Percentiles rank a stretch among this genome's conserved stretches.
Conservation (phyloP, 495 filamentous ascomycete species). For the Geopyxis carbonaria region DNA sequence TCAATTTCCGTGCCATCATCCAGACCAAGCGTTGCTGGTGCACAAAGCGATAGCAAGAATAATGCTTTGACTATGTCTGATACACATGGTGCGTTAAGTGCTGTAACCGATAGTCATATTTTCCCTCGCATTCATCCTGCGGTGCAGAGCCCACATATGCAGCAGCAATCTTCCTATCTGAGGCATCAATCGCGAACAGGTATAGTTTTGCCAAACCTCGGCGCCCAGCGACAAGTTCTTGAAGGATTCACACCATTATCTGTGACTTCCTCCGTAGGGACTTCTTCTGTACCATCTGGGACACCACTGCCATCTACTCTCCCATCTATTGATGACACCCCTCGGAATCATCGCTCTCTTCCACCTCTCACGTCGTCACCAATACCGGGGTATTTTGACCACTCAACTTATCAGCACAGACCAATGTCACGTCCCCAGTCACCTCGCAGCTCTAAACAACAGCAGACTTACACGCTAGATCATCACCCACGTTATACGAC, state of each 20-base stretch:
- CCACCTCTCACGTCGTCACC: constrained; percentile 11
- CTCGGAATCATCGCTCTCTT: constrained; percentile 19
- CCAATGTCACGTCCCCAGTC: constrained; percentile 16
- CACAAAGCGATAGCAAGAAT: not conserved
- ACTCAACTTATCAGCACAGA: constrained; percentile 16
- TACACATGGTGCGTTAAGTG: constrained; percentile 11
- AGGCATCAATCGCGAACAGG: constrained; percentile 19
- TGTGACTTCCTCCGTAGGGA: constrained; percentile 14
- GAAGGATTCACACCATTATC: constrained; percentile 2
- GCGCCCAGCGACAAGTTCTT: constrained; percentile 10
- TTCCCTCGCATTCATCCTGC: constrained; percentile 24
- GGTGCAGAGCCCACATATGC: constrained; percentile 21
- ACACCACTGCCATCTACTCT: constrained; percentile 11
- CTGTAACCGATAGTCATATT: constrained; percentile 15
- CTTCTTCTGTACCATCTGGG: constrained; percentile 13
- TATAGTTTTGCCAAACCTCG: constrained; percentile 13
- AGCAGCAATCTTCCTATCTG: constrained; percentile 23
- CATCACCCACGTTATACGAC: too few species aligned
- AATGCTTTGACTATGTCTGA: not conserved
- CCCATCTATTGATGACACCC: constrained; percentile 14
- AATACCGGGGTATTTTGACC: constrained; percentile 22
- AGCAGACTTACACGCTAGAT: too few species aligned
- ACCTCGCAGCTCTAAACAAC: constrained; percentile 14
- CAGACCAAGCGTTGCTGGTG: not conserved
- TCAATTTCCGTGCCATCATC: constrained; percentile 9